A percentile compares a stretch with the other conserved stretches of the same genome.
phyloP scores from a whole-genome alignment of 306 rosid genomes.

The Macrotyloma uniflorum region DNA sequence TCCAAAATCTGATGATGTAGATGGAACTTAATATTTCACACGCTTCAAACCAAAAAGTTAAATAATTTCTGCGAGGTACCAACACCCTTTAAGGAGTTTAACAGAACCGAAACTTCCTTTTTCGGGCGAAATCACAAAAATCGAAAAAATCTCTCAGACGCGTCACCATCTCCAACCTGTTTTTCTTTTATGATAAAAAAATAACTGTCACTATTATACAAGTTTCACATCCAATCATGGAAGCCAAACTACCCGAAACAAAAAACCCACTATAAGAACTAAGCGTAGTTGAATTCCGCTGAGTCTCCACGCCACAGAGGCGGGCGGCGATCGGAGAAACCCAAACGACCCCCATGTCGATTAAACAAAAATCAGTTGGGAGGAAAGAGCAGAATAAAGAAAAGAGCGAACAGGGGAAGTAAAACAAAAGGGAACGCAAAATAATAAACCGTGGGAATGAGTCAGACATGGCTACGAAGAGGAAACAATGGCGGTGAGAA shows the following conservation, averaged over 20 bases:
- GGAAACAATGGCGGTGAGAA: slow-evolving; percentile 8
- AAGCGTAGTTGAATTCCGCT: not conserved
- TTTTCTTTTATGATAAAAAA: not conserved
- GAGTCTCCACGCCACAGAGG: not conserved
- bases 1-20: slow-evolving; percentile 27
- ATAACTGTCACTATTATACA: not conserved
- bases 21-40: slow-evolving; percentile 14
- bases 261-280: not conserved
- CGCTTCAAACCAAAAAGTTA: not conserved
- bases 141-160: not conserved
- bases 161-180: slow-evolving; percentile 15
- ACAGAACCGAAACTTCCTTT: slow-evolving; percentile 9
- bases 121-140: slow-evolving; percentile 6
- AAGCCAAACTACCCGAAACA: slow-evolving; percentile 28
- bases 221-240: slow-evolving; percentile 28
- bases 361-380: not conserved
- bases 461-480: not conserved
- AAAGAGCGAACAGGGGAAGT: not conserved
- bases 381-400: not conserved
- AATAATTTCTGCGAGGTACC: not conserved
- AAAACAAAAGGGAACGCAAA: not conserved
- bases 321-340: not conserved
- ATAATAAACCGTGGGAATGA: not conserved
- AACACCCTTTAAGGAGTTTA: slow-evolving; percentile 14
- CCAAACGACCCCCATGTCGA: not conserved